Evolutionary conservation across 2,329 filamentous ascomycete genomes (phyloP).

Genomic region (Scedosporium apiospermum): DNA sequence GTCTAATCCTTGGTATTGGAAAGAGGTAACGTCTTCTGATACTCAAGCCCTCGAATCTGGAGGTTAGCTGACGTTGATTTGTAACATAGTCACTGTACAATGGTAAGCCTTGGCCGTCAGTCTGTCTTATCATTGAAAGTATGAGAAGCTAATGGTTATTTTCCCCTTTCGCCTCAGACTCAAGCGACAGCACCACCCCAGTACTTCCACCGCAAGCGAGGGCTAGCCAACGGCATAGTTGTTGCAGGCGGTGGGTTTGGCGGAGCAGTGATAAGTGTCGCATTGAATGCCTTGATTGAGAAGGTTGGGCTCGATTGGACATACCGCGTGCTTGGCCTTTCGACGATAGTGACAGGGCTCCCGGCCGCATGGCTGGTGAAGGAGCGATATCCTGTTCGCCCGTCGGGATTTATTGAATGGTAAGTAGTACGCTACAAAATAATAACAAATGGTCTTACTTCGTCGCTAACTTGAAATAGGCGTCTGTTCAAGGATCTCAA

Average conservation of each 20-base stretch:
- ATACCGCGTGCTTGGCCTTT: slow-evolving; percentile 42
- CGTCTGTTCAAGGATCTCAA: slow-evolving; percentile 39
- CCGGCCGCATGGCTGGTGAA: slow-evolving; percentile 45
- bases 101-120: too few relatives aligned
- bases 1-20: too few relatives aligned
- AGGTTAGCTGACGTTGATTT: too few relatives aligned
- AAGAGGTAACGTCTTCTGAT: too few relatives aligned
- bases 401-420: slow-evolving; percentile 38
- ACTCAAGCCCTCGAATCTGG: too few relatives aligned
- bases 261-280: slow-evolving; percentile 41
- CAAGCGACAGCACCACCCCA: slow-evolving; percentile 23
- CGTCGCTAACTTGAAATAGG: slow-evolving; percentile 19
- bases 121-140: too few relatives aligned
- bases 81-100: too few relatives aligned
- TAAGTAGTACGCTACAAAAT: slow-evolving; percentile 14
- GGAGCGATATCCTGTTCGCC: slow-evolving; percentile 30
- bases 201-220: slow-evolving; percentile 44
- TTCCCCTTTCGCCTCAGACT: slow-evolving; percentile 18
- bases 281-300: slow-evolving; percentile 36
- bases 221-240: slow-evolving; percentile 45
- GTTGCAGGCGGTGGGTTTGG: slow-evolving; percentile 46
- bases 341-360: slow-evolving; percentile 41
- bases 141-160: slow-evolving; percentile 27
- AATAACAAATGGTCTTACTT: neutral
- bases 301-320: slow-evolving; percentile 37